A percentile compares a stretch with the other conserved stretches of the same genome.
phyloP scores from a whole-genome alignment of 768 basidiomycete genomes.

The Paxillus rubicundulus region DNA sequence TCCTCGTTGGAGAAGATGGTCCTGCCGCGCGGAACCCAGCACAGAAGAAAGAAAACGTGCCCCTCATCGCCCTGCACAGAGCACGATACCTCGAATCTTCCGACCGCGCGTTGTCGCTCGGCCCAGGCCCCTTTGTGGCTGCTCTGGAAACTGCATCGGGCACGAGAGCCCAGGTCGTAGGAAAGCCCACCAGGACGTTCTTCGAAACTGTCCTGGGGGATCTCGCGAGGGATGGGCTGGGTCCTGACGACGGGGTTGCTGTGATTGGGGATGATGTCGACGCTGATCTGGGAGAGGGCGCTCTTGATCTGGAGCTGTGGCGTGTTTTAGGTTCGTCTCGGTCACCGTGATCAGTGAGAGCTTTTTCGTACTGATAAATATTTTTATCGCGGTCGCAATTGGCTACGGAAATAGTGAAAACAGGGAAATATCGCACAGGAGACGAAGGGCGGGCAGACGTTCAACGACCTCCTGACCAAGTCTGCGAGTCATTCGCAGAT shows the following conservation, averaged over 20 bases:
- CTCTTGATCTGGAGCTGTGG: conserved; percentile 57
- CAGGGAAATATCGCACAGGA: conserved; percentile 66
- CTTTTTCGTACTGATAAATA: too few relatives aligned
- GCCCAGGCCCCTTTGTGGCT: conserved; percentile 67
- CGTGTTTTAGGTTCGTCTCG: conserved; percentile 55
- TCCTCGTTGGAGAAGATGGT: conserved; percentile 53
- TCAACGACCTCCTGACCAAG: conserved; percentile 47
- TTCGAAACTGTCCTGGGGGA: conserved; percentile 56
- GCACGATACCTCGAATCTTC: conserved; percentile 49
- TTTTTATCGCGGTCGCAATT: neutral
- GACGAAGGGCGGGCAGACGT: conserved; percentile 46
- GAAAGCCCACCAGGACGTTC: conserved; percentile 60
- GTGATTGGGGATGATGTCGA: conserved; percentile 68
- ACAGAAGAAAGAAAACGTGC: conserved; percentile 6
- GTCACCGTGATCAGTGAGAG: neutral
- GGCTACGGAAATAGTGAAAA: conserved; percentile 45
- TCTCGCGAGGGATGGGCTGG: conserved; percentile 28
- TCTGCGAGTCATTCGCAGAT: conserved; percentile 50
- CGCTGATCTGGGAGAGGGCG: conserved; percentile 63
- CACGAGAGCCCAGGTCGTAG: conserved; percentile 50
- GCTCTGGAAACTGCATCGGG: conserved; percentile 58
- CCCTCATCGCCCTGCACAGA: conserved; percentile 60
- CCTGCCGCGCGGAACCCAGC: too few relatives aligned
- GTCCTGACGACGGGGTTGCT: conserved; percentile 27
- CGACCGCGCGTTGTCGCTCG: conserved; percentile 54